A percentile compares a stretch with the other conserved stretches of the same genome.
Evolutionary conservation across 148 eudicot genomes (phyloP).

Genomic region (Selenicereus undatus): DNA sequence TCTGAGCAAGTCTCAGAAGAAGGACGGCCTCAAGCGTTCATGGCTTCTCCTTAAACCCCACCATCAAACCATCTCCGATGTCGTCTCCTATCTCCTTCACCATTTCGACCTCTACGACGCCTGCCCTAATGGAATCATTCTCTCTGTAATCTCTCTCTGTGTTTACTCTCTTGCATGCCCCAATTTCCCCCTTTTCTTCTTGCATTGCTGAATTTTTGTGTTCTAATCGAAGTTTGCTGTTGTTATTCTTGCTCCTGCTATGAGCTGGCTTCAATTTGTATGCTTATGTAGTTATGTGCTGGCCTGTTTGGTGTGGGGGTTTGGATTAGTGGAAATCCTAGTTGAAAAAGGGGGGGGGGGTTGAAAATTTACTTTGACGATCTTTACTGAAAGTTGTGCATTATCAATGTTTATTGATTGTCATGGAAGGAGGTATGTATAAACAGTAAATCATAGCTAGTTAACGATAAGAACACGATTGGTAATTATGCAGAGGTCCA

Average conservation of each 20-base stretch:
- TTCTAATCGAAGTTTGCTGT: not conserved
- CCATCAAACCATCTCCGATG: constrained; percentile 44
- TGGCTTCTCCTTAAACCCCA: constrained; percentile 68
- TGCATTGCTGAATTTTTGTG: not conserved
- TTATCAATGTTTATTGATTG: not conserved
- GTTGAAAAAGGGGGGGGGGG: not conserved
- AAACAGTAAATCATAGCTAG: not conserved
- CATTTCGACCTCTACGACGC: constrained; percentile 52
- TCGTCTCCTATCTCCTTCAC: constrained; percentile 43
- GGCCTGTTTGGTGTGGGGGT: not conserved
- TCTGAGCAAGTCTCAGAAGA: constrained; percentile 54
- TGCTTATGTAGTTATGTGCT: not conserved
- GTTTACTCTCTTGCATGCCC: constrained; percentile 13
- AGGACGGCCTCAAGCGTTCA: constrained; percentile 46
- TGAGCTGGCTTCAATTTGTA: not conserved
- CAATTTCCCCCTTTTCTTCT: constrained; percentile 12
- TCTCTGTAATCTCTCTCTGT: constrained; percentile 43
- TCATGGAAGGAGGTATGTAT: not conserved
- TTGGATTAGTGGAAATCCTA: not conserved
- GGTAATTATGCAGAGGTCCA: not conserved
- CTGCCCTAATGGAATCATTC: constrained; percentile 77
- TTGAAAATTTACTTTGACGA: not conserved
- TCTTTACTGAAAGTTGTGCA: not conserved
- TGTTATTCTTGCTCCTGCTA: not conserved
- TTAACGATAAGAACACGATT: not conserved